phyloP scores from a whole-genome alignment of 495 filamentous ascomycete genomes.

The Saxispiralis lemnorum region DNA sequence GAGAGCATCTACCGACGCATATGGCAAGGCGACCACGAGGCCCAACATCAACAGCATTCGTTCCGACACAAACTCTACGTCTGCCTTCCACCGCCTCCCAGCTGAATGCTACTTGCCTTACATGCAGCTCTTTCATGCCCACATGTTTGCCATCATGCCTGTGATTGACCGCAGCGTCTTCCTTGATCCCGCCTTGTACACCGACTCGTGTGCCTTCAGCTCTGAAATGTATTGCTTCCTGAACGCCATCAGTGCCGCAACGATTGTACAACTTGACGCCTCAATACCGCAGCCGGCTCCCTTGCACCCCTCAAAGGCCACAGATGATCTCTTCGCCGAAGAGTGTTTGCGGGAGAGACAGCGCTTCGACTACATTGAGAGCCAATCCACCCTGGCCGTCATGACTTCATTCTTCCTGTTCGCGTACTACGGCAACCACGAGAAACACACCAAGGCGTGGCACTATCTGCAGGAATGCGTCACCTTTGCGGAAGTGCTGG shows the following conservation, averaged over 20 bases:
- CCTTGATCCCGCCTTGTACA: slow-evolving; percentile 11
- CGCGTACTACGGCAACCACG: slow-evolving; percentile 18
- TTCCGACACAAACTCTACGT: neutral
- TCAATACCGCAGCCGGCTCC: slow-evolving; percentile 6
- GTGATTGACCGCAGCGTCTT: slow-evolving; percentile 16
- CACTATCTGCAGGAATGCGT: slow-evolving; percentile 18
- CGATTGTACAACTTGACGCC: slow-evolving; percentile 13
- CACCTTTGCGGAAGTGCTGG: slow-evolving; percentile 13
- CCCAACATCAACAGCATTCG: neutral
- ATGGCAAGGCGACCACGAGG: too few relatives aligned
- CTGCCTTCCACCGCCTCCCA: slow-evolving; percentile 3
- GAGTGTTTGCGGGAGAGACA: slow-evolving; percentile 17
- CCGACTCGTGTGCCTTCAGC: neutral
- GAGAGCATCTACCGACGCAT: too few relatives aligned
- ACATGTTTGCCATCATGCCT: slow-evolving; percentile 20
- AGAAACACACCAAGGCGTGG: slow-evolving; percentile 16
- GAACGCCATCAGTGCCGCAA: slow-evolving; percentile 15
- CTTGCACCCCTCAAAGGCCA: slow-evolving; percentile 1
- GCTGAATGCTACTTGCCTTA: slow-evolving; percentile 15
- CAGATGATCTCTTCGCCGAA: slow-evolving; percentile 15
- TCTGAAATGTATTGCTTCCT: slow-evolving; percentile 15
- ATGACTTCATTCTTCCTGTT: slow-evolving; percentile 19
- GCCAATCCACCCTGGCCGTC: slow-evolving; percentile 9
- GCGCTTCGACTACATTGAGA: slow-evolving; percentile 14
- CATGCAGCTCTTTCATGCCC: slow-evolving; percentile 14